Conservation (phyloP, 371 early-diverging fungal genomes). For the Catenaria anguillulae region DNA sequence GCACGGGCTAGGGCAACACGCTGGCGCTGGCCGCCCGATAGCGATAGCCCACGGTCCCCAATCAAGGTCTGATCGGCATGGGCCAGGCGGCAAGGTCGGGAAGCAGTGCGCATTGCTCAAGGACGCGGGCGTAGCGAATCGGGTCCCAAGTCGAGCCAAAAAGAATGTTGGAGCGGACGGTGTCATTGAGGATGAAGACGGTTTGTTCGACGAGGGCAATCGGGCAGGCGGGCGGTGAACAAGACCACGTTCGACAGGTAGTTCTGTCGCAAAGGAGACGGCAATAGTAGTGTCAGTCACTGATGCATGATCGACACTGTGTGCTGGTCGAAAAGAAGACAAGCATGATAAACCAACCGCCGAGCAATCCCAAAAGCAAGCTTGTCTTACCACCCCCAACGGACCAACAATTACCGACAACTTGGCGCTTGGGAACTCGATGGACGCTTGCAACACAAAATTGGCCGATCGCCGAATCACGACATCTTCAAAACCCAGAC, state of each 20-base stretch:
- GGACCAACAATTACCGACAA: conserved; percentile 46
- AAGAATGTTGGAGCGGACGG: conserved; percentile 63
- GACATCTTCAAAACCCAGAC: conserved; percentile 4
- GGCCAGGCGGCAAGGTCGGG: conserved; percentile 64
- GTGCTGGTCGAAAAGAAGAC: no score
- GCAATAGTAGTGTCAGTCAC: no score
- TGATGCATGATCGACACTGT: no score
- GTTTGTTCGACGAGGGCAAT: not conserved
- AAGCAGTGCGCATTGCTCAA: conserved; percentile 46
- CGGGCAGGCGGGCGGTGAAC: not conserved
- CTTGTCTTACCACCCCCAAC: conserved; percentile 48
- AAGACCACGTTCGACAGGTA: conserved; percentile 13
- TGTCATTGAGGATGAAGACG: conserved; percentile 72
- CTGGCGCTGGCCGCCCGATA: conserved; percentile 72
- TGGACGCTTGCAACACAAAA: not conserved
- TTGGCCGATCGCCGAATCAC: conserved; percentile 12
- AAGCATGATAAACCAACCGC: conserved; percentile 21
- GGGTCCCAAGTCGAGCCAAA: conserved; percentile 54
- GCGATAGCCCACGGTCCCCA: conserved; percentile 64
- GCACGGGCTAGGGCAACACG: conserved; percentile 56
- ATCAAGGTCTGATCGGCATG: conserved; percentile 54
- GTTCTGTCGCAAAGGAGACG: no score
- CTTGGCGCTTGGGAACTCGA: conserved; percentile 35
- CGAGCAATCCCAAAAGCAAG: conserved; percentile 48
- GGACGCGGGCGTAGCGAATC: conserved; percentile 34